Percentiles rank a stretch among this genome's conserved stretches.
phyloP scores from a whole-genome alignment of 2,329 filamentous ascomycete species.

The Byssothecium circinans region DNA sequence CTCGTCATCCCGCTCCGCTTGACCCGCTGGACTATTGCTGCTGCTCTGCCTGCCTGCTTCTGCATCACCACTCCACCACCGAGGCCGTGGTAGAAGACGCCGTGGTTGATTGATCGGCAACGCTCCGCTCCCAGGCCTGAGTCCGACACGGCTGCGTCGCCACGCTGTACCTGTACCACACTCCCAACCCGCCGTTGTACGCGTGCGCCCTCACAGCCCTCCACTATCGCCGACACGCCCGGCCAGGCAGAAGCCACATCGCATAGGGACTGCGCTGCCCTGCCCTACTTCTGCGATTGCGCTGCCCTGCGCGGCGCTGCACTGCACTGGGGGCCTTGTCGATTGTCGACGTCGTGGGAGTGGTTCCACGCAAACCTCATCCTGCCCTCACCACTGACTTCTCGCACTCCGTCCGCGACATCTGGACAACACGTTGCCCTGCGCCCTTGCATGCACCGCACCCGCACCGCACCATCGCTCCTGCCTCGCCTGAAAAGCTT shows the following conservation, averaged over 20 bases:
- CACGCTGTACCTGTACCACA: slow-evolving; percentile 5
- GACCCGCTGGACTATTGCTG: not conserved
- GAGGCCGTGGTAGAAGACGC: not conserved
- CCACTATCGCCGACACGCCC: not conserved
- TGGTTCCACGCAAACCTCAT: too few relatives aligned
- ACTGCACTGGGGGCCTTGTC: slow-evolving; percentile 1
- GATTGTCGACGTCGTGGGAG: not conserved
- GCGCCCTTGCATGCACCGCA: slow-evolving; percentile 8
- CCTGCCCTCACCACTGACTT: too few relatives aligned
- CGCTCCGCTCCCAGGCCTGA: not conserved
- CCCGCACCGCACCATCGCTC: not conserved
- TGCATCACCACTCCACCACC: not conserved
- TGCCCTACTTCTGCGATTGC: not conserved
- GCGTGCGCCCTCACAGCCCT: not conserved
- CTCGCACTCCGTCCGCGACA: not conserved
- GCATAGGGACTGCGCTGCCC: not conserved
- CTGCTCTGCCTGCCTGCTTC: not conserved
- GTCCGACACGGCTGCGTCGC: slow-evolving; percentile 5
- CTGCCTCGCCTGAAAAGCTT: not conserved
- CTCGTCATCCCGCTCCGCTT: slow-evolving; percentile 16
- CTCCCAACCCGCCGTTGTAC: slow-evolving; percentile 9
- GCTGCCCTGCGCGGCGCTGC: not conserved
- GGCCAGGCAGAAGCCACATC: not conserved
- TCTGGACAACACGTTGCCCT: slow-evolving; percentile 7
- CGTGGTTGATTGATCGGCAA: slow-evolving; percentile 1